These are phyloP conservation scores for Termitomyces sp. DNA, from an alignment of 768 basidiomycete genomes.

Conservation along the genomic window DNA sequence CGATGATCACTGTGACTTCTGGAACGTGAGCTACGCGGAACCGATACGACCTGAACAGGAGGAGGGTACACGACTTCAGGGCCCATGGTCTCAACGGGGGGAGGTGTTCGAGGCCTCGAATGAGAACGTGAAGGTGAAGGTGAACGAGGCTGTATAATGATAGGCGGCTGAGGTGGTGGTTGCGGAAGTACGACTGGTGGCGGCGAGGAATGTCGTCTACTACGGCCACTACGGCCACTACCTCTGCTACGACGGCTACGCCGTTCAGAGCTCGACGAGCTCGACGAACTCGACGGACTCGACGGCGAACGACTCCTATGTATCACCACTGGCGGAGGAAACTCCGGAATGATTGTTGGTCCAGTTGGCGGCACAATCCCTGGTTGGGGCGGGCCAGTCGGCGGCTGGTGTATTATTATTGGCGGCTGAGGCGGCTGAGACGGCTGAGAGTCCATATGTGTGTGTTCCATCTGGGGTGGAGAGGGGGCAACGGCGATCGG, in stretches of 20 bases:
- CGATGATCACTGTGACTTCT: background rate
- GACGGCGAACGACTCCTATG: background rate
- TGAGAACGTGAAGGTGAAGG: background rate
- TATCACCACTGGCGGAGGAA: background rate
- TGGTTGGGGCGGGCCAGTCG: background rate
- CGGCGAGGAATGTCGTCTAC: background rate
- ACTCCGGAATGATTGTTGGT: background rate
- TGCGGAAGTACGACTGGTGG: background rate
- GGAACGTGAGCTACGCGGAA: background rate
- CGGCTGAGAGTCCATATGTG: background rate
- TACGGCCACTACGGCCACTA: background rate
- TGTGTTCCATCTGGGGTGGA: background rate
- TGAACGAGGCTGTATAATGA: background rate
- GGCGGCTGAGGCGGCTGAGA: background rate
- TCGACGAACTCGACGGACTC: background rate
- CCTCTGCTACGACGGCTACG: background rate
- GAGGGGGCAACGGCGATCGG: slow-evolving; percentile 5
- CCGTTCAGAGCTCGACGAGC: background rate
- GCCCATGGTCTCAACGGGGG: too few species aligned
- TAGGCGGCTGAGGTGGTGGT: background rate
- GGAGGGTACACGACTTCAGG: background rate
- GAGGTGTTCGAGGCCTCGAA: background rate
- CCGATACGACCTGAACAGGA: background rate
- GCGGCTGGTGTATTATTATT: slow-evolving; percentile 6
- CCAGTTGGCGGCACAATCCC: background rate